Evolutionary conservation across 441 rosid species (phyloP), one percentile per base, ranked within the genome.

Genomic region (Hura crepitans): DNA sequence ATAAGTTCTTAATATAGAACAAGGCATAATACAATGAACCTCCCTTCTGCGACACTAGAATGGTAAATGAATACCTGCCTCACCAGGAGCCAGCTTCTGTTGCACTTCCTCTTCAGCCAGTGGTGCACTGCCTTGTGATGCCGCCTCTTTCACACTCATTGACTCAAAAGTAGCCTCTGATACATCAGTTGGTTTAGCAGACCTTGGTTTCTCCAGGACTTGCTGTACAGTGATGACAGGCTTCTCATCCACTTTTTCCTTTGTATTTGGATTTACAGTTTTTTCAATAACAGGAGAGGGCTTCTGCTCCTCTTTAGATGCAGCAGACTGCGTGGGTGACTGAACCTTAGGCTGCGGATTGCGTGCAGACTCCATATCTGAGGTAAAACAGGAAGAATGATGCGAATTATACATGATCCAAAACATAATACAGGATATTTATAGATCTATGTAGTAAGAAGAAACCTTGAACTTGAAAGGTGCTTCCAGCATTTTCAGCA

Each of bases 321-420:
- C 96, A 71, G 83, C 94, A 79, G 99, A 96, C 65, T 79, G 77
- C 47, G 92, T 81, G 30, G 97, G 98, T 61, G 98, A 93, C 63
- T 86, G 90, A 79, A 75, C 69, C 86, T 83, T 93, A 67, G 93
- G 94, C 67, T 79, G 97, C 43, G 86, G 90, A 73, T 82, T 85
- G 58, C 93, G 86, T 54, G 98, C 90, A 77, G 98, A 96, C 78
- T 89, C 96, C 96, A 89, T 86, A 86, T 89, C 97, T 94, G 79
- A 62, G 74, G 55, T 66, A 56, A 25, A 78, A 53, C 72, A 45
- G 69, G 14, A 68, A 37, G 39, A 75, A 64, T 18, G 23, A 37
- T 2, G 45, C 70, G 39, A 57, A 76, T 42, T 42, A 68, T 33
- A 35, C 30, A 35, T 57, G 0, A 23, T 39, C 61, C n/a, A 61